Base-by-base conservation (phyloP, 768 basidiomycete species). In the Clathrus columnatus region DNA sequence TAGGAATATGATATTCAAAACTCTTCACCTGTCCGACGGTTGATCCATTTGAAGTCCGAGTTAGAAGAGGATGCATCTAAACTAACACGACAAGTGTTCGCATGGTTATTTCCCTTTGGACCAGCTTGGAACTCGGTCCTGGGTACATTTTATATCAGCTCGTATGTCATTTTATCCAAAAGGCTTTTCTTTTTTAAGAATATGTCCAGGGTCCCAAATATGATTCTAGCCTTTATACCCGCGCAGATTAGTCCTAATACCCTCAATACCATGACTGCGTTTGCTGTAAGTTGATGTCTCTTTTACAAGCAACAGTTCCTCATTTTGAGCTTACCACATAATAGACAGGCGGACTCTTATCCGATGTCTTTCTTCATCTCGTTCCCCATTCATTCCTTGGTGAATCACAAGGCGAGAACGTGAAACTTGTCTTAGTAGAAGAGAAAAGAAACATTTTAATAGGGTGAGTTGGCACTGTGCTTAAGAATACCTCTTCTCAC, bases 121-220 rank as follows among this genome's bases (percentile, higher is more conserved):
- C 91, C 90, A 57, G 91, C 82, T 6, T 89, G 84, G 84, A 93
- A 92, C 69, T 85, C 88, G 80, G 81, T 96, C 54, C 75, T 94
- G 26, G 92, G 88, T 59, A 94, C 92, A 18, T 92, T 94, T 75
- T 94, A 94, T 74, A 94, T 94, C 71, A 92, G 89, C 76, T 94
- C 91, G 91, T 93, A 67, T 65, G 89, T 79, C 48, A 44, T 58
- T 51, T 51, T 58, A 59, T 14, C 11, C 26, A 21, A 18, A 23
- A 20, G n/a, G 17, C 26, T 16, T 27, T n/a, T 27, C 17, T 51
- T 27, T 32, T 42, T 5, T 55, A 23, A n/a, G n/a, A 27, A 26
- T 29, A 43, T n/a, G 6, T 43, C 43, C 65, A 93, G 91, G 32
- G 81, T 94, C 56, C 92, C 92, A 48, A 96, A 96, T 72, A 89